Conservation (phyloP, 208 protist genomes). For the Leishmania aethiopica region DNA sequence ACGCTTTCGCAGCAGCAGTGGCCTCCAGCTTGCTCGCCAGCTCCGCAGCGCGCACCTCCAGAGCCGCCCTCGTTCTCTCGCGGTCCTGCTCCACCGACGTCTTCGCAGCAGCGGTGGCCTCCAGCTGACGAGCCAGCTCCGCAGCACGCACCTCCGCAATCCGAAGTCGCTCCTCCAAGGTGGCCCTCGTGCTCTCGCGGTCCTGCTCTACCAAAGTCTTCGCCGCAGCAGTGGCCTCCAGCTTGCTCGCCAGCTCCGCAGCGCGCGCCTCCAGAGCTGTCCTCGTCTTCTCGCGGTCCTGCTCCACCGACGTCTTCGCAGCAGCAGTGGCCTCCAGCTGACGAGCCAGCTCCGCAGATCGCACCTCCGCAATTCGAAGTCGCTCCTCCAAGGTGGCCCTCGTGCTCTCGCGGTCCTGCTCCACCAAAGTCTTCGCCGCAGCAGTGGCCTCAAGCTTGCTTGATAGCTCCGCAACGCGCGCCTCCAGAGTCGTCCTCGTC, state of each 20-base stretch:
- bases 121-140: too few species aligned
- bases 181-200: not conserved
- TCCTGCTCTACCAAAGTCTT: too few species aligned
- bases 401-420: not conserved
- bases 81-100: too few species aligned
- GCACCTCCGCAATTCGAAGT: not conserved
- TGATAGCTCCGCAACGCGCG: not conserved
- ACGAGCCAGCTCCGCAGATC: not conserved
- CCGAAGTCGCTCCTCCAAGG: not conserved
- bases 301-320: constrained; percentile 46
- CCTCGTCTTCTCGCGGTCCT: not conserved
- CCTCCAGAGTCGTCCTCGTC: not conserved
- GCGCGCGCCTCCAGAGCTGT: not conserved
- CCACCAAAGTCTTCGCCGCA: constrained; percentile 46
- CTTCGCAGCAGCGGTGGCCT: too few species aligned
- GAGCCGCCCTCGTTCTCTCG: too few species aligned
- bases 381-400: not conserved
- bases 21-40: too few species aligned
- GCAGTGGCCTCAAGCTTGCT: not conserved
- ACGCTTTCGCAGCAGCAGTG: too few species aligned
- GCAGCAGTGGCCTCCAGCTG: not conserved
- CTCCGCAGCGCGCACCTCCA: too few species aligned
- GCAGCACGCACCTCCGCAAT: too few species aligned
- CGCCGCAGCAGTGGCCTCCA: not conserved
- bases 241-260: not conserved